Evolutionary conservation across 768 basidiomycete species (phyloP), one percentile per base, ranked within the genome.

Genomic region (Tubosaeta sp.): DNA sequence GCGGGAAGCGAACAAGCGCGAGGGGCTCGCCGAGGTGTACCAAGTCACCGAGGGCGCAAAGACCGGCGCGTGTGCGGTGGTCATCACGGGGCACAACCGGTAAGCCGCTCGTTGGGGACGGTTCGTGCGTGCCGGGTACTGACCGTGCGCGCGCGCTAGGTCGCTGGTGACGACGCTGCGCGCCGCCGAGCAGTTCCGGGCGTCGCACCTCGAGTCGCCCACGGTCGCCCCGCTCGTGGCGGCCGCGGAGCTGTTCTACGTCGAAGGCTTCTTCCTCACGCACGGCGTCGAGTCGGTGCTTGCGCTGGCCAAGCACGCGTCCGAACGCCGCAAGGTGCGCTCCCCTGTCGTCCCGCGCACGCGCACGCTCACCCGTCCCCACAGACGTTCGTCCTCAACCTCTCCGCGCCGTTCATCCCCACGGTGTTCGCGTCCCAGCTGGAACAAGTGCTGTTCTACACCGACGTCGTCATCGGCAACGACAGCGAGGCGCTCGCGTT

Each of bases 221-320:
- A 71, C 76, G 48, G 84, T 98, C 57, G 84, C 88, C 26, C 79
- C 84, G 31, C 74, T 93, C 59, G 76, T 98, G 63, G 79, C 89
- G 6, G 78, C 74, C 43, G 95, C 95, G 53, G 85, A 88, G 65
- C 80, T 81, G 67, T 97, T 81, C 78, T 99, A 99, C 75, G 83
- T 97, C 55, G 95, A 93, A 64, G 95, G 95, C 8, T 99, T 87
- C 77, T 97, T 99, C 84, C 80, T 98, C 53, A 95, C 95, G 16
- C 95, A 99, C 66, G 95, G 97, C 42, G 67, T 80, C 51, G 82
- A 84, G 50, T 78, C 81, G 51, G 83, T 83, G 45, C 71, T 91
- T 35, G 76, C 85, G 62, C 73, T 98, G 55, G 83, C 86, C 71
- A 83, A 87, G 68, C 84, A 86, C 57, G 88, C 91, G 5, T 81